Percentiles rank a stretch among this genome's conserved stretches.
Evolutionary conservation across 2,329 filamentous ascomycete genomes (phyloP).

Genomic region (Colletotrichum viniferum): DNA sequence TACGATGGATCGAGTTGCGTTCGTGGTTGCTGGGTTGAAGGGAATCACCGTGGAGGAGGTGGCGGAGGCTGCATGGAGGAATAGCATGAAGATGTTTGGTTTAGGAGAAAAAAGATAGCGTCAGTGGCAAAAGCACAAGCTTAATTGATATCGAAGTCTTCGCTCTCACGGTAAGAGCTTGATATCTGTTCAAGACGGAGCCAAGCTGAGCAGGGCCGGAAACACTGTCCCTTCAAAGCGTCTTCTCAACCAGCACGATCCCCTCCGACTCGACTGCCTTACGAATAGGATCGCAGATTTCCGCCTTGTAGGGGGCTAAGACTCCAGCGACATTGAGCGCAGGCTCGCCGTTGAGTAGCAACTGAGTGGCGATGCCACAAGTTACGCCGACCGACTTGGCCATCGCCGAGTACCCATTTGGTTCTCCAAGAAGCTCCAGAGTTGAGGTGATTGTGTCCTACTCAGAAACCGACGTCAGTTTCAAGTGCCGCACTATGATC

Average conservation of each 20-base stretch:
- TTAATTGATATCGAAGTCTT: background rate
- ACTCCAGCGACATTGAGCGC: slow-evolving; percentile 75
- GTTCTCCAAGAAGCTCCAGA: slow-evolving; percentile 68
- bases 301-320: slow-evolving; percentile 75
- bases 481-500: rapidly evolving
- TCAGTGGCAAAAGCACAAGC: background rate
- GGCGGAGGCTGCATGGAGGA: slow-evolving; percentile 39
- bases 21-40: slow-evolving; percentile 53
- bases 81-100: slow-evolving; percentile 35
- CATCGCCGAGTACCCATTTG: slow-evolving; percentile 72
- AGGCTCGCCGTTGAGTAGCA: slow-evolving; percentile 69
- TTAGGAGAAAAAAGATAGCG: background rate
- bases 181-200: background rate
- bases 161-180: background rate
- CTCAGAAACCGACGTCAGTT: background rate
- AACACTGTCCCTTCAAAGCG: slow-evolving; percentile 8
- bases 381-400: slow-evolving; percentile 71
- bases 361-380: slow-evolving; percentile 74
- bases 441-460: slow-evolving; percentile 61
- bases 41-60: slow-evolving; percentile 46
- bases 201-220: background rate
- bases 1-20: slow-evolving; percentile 48
- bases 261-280: slow-evolving; percentile 78
- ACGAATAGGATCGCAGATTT: slow-evolving; percentile 76
- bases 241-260: slow-evolving; percentile 76